Base-by-base conservation (phyloP, 345 rosid genomes). In the Corchorus capsularis region DNA sequence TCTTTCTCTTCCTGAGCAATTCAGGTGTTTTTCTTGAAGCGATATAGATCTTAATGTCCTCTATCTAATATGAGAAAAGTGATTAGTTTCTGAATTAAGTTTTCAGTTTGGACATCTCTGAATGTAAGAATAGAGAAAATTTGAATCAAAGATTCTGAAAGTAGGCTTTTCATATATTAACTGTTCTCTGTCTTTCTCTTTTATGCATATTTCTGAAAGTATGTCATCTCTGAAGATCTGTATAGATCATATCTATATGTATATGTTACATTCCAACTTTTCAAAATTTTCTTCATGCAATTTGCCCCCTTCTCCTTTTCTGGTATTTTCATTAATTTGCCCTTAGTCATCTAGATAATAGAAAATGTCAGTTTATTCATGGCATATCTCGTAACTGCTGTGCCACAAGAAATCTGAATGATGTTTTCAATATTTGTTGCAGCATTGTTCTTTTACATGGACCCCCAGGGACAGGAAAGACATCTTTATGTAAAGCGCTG, bases 391-490 rank as follows among this genome's bases (percentile, higher is more conserved):
- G 22, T 37, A 46, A 13, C n/a, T 50, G 17, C 46, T 52, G 50
- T 19, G 47, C 52, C 45, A 43, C 45, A 46, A 63, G 32, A 66
- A 47, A 45, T 69, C 27, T 34, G 69, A 41, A 32, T 50, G 27
- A 19, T 56, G 69, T 6, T 55, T 61, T 76, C n/a, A 47, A 61
- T 53, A 1, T 80, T 27, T 79, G 43, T 54, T 83, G 76, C 89
- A 95, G 99, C 82, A 93, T 95, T 81, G 81, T 95, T 83, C 98
- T 95, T 78, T 86, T 95, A 82, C 99, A 92, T 78, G 99, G 99
- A 68, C 98, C 99, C 82, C 98, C 99, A 72, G 99, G 98, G 71
- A 96, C 99, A 52, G 99, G 99, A 63, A 96, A 93, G 84, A 96
- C 99, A 73, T 96, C 98, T 27, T 83, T 96, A 75, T 96, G 98